These are phyloP conservation scores for Pseudopithomyces maydicus DNA, from an alignment of 2,329 filamentous ascomycete genomes.

Conservation along the genomic window DNA sequence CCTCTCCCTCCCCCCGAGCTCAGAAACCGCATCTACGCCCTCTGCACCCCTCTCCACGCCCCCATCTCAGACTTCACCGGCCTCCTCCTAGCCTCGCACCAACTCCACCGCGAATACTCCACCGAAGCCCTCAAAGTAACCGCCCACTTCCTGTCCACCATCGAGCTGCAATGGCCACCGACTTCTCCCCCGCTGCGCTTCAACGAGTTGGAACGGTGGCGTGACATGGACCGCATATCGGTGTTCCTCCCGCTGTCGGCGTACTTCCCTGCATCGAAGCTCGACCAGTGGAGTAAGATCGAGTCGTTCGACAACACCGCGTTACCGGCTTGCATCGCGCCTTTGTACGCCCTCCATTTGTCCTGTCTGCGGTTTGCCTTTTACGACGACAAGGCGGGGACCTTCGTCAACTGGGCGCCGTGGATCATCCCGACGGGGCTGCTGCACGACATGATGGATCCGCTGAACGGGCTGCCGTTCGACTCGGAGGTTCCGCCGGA, in stretches of 20 bases:
- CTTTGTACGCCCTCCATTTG: conserved; percentile 6
- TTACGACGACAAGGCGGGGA: background rate
- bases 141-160: too few relatives aligned
- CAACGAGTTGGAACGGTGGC: background rate
- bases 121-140: conserved; percentile 6
- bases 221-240: background rate
- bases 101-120: conserved; percentile 7
- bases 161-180: conserved; percentile 6
- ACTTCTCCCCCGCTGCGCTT: background rate
- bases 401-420: background rate
- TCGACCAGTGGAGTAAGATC: background rate
- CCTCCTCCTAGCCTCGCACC: conserved; percentile 9
- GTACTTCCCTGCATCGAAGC: conserved; percentile 2
- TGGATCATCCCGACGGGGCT: background rate
- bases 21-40: conserved; percentile 7
- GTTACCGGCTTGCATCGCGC: conserved; percentile 2
- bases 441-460: conserved; percentile 6
- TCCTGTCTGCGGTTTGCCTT: conserved; percentile 5
- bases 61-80: conserved; percentile 6
- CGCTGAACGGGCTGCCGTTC: background rate
- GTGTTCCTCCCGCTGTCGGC: conserved; percentile 9
- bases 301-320: background rate
- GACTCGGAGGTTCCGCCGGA: background rate
- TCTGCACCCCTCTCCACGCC: conserved; percentile 10
- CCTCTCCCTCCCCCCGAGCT: conserved; percentile 7